Base-by-base conservation (phyloP, 2,329 filamentous ascomycete species). In the Exophiala mesophila region DNA sequence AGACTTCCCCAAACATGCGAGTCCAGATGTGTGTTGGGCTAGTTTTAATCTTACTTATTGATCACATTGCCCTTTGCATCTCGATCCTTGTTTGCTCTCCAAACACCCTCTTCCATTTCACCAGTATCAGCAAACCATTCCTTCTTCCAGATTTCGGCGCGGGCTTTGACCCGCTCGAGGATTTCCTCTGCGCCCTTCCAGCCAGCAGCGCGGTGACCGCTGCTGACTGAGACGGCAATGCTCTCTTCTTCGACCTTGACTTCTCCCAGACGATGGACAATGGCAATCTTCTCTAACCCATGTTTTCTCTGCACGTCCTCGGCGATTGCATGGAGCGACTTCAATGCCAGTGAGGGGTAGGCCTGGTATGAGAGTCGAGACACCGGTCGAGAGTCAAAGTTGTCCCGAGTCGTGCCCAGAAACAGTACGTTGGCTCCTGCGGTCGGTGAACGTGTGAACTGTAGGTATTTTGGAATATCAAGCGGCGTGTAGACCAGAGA, bases 191-290 rank as follows among this genome's bases (percentile, higher is more conserved):
- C 90, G 0, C 85, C 90, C 55, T 71, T 69, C 90, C 90, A 98
- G 4, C 87, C 89, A 10, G 84, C 85, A 55, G 84, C 77, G 5
- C 92, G 74, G 67, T 97, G 92, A 24, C 85, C 80, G 19, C 86
- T 76, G 31, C 85, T 88, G 3, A 96, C 85, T 1, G 87, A 85
- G 56, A 97, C 88, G 41, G 94, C 68, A 48, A 98, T 90, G 60
- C 87, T 94, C 67, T 96, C 89, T 65, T 96, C 87, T n/a, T 82
- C 84, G 41, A 97, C 82, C 2, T 87, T 86, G 12, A 96, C 90
- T 15, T 78, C 74, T 0, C 92, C 92, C 3, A 97, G 72, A 3
- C 90, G 78, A 66, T 97, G 92, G 10, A 85, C 73, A 63, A 97
- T 85, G 36, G 83, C 80, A 45, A 97, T 80, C 5, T 79, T 83